Evolutionary conservation across 2,329 filamentous ascomycete genomes (phyloP).

Genomic region (Xylariaceae sp.): DNA sequence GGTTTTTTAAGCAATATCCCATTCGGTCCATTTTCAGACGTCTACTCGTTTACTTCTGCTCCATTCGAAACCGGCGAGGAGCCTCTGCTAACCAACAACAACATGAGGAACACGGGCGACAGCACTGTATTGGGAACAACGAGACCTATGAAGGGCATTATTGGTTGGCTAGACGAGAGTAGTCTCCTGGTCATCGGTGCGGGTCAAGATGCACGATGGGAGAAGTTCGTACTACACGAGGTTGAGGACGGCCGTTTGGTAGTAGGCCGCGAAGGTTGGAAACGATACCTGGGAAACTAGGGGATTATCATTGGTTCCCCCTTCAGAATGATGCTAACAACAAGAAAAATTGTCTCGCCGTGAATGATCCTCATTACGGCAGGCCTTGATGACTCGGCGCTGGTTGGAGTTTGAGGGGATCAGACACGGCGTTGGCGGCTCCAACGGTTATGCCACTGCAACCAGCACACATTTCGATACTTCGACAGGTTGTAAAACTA

Average conservation of each 20-base stretch:
- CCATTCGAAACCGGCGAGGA: constrained; percentile 85
- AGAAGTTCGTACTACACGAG: constrained; percentile 73
- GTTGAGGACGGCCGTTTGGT: constrained; percentile 63
- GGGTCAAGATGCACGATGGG: constrained; percentile 78
- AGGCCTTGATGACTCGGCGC: background rate
- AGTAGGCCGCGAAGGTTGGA: constrained; percentile 74
- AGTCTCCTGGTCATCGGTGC: constrained; percentile 74
- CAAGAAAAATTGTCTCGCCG: background rate
- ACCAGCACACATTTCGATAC: too few relatives aligned
- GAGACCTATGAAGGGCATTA: constrained; percentile 71
- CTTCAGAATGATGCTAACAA: too few relatives aligned
- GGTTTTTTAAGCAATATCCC: constrained; percentile 80
- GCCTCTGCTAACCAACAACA: constrained; percentile 40
- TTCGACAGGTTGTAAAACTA: too few relatives aligned
- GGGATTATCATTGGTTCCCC: background rate
- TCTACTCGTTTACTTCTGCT: constrained; percentile 77
- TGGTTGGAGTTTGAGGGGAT: constrained; percentile 14
- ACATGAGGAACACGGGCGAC: constrained; percentile 16
- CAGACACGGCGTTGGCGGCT: constrained; percentile 10
- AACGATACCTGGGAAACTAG: constrained; percentile 57
- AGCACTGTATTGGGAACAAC: constrained; percentile 44
- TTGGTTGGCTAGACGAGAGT: constrained; percentile 78
- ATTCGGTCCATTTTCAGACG: constrained; percentile 84
- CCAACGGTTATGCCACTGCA: too few relatives aligned
- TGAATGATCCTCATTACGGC: background rate